These are phyloP conservation scores for Aureobasidium sp. DNA, from an alignment of 2,329 filamentous ascomycete species.

Conservation along the genomic window DNA sequence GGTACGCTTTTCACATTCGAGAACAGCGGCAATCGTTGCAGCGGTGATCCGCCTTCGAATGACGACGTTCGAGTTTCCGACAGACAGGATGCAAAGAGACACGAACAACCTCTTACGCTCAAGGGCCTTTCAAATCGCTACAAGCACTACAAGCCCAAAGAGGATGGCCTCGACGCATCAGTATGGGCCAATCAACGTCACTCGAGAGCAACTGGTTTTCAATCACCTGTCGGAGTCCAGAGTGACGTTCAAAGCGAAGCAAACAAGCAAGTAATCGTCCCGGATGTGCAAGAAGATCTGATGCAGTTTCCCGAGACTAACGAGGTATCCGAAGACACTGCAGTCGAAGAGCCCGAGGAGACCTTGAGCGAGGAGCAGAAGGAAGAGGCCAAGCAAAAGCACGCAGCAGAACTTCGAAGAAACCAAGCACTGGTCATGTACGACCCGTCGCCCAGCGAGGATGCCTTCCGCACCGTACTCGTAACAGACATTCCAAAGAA, in stretches of 20 bases:
- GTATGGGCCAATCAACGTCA: background rate
- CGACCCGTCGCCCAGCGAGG: background rate
- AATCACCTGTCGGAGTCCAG: too few species aligned
- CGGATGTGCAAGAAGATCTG: background rate
- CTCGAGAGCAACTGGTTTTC: too few species aligned
- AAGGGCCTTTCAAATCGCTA: background rate
- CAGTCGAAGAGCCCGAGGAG: background rate
- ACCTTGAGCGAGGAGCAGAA: background rate
- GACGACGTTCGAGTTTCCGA: background rate
- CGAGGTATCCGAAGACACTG: background rate
- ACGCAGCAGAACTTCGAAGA: background rate
- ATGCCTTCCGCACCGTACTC: background rate
- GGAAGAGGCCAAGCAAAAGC: background rate
- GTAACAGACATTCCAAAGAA: background rate
- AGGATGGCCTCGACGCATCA: background rate
- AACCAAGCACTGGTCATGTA: conserved; percentile 9
- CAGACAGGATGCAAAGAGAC: background rate
- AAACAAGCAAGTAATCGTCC: too few species aligned
- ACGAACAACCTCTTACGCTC: background rate
- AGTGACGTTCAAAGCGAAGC: too few species aligned
- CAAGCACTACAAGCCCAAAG: background rate
- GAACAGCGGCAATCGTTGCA: background rate
- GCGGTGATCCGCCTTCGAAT: background rate
- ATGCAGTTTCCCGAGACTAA: background rate
- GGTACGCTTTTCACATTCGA: background rate